Evolutionary conservation across 164 flowering plant species (phyloP).

Genomic region (Berberis thunbergii): DNA sequence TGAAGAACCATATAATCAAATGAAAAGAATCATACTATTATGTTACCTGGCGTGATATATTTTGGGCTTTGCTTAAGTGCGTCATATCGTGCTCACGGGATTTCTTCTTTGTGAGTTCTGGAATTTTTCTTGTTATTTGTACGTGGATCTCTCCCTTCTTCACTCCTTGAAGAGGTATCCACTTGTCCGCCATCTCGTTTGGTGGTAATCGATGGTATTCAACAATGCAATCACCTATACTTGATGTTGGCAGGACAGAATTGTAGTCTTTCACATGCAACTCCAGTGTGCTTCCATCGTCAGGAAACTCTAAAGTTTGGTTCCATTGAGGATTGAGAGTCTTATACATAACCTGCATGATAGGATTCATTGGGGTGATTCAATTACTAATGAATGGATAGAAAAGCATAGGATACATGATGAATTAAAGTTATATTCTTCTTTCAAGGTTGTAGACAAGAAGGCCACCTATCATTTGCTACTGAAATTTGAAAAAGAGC

Average conservation of each 20-base stretch:
- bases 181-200: slow-evolving; percentile 72
- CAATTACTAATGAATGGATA: too few species aligned
- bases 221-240: slow-evolving; percentile 78
- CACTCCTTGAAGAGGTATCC: slow-evolving; percentile 98
- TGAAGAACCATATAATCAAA: too few species aligned
- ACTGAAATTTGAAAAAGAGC: too few species aligned
- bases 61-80: slow-evolving; percentile 30
- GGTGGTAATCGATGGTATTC: slow-evolving; percentile 77
- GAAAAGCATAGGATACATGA: too few species aligned
- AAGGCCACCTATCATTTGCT: too few species aligned
- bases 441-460: too few species aligned
- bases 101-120: slow-evolving; percentile 36
- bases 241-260: slow-evolving; percentile 67
- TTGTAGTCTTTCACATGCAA: slow-evolving; percentile 88
- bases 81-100: slow-evolving; percentile 42
- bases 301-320: slow-evolving; percentile 83
- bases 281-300: slow-evolving; percentile 58
- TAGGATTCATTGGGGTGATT: neutral
- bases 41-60: slow-evolving; percentile 55
- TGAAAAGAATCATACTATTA: neutral
- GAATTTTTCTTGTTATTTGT: slow-evolving; percentile 66
- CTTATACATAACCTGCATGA: slow-evolving; percentile 39
- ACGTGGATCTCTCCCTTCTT: slow-evolving; percentile 81
- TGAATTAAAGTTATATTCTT: too few species aligned
- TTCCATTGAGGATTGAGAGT: slow-evolving; percentile 82